These are phyloP conservation scores for Ailanthus altissimus DNA, from an alignment of 345 rosid genomes.

Conservation along the genomic window DNA sequence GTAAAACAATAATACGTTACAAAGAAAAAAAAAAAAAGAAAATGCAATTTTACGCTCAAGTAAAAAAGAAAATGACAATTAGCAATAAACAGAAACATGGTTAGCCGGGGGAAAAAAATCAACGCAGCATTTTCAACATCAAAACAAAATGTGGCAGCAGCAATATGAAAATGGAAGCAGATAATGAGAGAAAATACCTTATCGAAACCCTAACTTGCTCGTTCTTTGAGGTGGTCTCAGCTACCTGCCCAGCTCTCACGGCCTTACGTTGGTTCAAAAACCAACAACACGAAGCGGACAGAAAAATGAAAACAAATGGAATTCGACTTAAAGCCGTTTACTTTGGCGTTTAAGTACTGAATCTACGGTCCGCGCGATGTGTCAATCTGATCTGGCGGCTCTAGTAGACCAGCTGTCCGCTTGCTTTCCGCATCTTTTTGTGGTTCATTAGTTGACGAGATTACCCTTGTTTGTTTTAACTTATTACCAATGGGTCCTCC, in stretches of 20 bases:
- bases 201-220: slow-evolving; percentile 18
- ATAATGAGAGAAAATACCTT: slow-evolving; percentile 11
- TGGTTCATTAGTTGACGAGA: neutral
- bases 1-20: neutral
- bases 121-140: neutral
- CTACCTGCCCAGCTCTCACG: slow-evolving; percentile 20
- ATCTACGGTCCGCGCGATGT: slow-evolving; percentile 20
- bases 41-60: neutral
- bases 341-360: slow-evolving; percentile 1
- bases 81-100: neutral
- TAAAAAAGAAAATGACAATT: neutral
- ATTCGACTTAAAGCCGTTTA: neutral
- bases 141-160: neutral
- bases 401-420: slow-evolving; percentile 21
- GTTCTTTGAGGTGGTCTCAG: slow-evolving; percentile 7
- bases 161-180: neutral
- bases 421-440: neutral
- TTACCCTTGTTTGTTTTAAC: neutral
- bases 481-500: slow-evolving; percentile 1
- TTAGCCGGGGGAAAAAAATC: neutral
- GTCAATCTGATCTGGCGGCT: slow-evolving; percentile 19
- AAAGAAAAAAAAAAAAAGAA: neutral
- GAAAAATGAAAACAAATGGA: slow-evolving; percentile 20
- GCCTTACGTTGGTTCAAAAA: slow-evolving; percentile 8
- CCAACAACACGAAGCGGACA: no score